Evolutionary conservation across 1,284 basidiomycete genomes (phyloP).

Genomic region (Ustilago hordei): DNA sequence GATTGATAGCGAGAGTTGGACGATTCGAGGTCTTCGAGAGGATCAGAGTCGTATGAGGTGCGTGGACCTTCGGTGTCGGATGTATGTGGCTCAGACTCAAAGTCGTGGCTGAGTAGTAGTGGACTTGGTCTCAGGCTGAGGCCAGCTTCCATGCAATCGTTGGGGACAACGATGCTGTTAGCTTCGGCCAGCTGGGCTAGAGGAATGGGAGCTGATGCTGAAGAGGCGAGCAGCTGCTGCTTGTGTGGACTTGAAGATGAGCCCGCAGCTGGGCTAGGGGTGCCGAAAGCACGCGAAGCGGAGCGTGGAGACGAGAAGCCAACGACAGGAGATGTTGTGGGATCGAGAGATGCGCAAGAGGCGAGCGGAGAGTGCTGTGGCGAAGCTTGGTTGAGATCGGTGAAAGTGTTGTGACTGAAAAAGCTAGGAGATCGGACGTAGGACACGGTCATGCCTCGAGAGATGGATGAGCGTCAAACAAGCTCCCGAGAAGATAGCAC

Average conservation of each 20-base stretch:
- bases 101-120: conserved; percentile 14
- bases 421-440: conserved; percentile 50
- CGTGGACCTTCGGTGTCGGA: conserved; percentile 5
- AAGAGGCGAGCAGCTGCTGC: not conserved
- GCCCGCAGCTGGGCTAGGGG: conserved; percentile 21
- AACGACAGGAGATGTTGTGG: conserved; percentile 18
- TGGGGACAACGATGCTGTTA: conserved; percentile 35
- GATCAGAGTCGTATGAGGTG: not conserved
- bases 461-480: not conserved
- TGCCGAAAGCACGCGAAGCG: conserved; percentile 23
- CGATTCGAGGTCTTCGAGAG: conserved; percentile 13
- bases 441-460: conserved; percentile 44
- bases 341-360: conserved; percentile 15
- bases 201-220: conserved; percentile 13
- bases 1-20: conserved; percentile 20
- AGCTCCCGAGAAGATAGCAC: not conserved
- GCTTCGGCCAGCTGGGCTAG: conserved; percentile 10
- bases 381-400: conserved; percentile 18
- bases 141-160: conserved; percentile 53
- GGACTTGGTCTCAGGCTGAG: conserved; percentile 42
- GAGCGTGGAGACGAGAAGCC: conserved; percentile 21
- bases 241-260: conserved; percentile 1
- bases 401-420: conserved; percentile 20
- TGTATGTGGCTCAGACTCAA: conserved; percentile 8
- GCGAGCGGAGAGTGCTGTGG: conserved; percentile 29